These are phyloP conservation scores for Penicillium taxi DNA, from an alignment of 495 filamentous ascomycete species.

Conservation along the genomic window DNA sequence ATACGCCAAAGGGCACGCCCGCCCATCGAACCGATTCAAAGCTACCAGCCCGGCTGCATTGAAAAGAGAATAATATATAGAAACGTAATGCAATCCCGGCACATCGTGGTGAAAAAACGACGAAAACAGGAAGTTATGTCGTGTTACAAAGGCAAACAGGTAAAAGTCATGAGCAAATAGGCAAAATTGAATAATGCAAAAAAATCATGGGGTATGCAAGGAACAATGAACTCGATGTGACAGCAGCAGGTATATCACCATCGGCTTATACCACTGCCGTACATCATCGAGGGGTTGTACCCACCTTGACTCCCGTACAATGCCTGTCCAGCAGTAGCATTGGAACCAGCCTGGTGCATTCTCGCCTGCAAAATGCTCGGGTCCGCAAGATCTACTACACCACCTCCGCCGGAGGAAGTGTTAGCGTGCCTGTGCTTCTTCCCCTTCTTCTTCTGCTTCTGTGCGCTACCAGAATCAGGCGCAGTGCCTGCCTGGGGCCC, in stretches of 20 bases:
- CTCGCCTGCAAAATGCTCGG: conserved; percentile 98
- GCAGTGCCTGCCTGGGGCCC: conserved; percentile 73
- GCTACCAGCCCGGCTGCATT: conserved; percentile 23
- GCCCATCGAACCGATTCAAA: conserved; percentile 25
- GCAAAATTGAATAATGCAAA: not conserved
- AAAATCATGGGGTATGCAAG: not conserved
- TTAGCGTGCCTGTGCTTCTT: conserved; percentile 99
- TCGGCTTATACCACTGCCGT: conserved; percentile 62
- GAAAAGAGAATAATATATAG: conserved; percentile 5
- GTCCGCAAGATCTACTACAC: conserved; percentile 98
- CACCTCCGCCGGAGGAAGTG: conserved; percentile 98
- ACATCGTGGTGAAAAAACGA: conserved; percentile 19
- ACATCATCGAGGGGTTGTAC: conserved; percentile 86
- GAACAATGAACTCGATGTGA: no score
- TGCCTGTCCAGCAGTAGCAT: conserved; percentile 63
- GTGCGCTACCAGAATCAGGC: conserved; percentile 67
- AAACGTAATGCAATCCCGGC: conserved; percentile 24
- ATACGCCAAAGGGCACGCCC: conserved; percentile 34
- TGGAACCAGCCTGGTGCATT: conserved; percentile 79
- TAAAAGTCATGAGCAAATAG: conserved; percentile 4
- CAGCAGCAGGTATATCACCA: conserved; percentile 56
- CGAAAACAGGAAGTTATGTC: conserved; percentile 27
- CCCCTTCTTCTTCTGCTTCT: conserved; percentile 99
- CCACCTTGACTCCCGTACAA: conserved; percentile 93
- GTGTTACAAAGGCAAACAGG: conserved; percentile 24